These are phyloP conservation scores for Puccinia polysora DNA, from an alignment of 1,284 basidiomycete genomes.

Conservation along the genomic window DNA sequence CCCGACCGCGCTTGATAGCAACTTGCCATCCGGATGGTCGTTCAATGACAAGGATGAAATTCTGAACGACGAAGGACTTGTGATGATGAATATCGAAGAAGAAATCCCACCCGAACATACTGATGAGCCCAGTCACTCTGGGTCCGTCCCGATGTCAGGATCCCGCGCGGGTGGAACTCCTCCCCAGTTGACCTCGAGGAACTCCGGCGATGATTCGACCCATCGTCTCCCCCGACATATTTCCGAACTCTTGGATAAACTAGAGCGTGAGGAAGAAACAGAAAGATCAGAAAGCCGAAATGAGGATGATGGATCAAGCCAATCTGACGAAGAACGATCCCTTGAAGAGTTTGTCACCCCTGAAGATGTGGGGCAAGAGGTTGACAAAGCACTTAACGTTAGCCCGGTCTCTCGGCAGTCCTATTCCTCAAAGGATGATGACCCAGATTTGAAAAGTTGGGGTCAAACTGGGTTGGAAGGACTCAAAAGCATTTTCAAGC, in stretches of 20 bases:
- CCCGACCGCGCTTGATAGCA: neutral
- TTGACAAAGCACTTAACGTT: slow-evolving; percentile 6
- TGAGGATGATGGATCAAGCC: neutral
- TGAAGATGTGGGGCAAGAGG: slow-evolving; percentile 2
- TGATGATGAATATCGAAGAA: slow-evolving; percentile 33
- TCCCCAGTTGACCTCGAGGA: neutral
- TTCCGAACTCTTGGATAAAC: slow-evolving; percentile 13
- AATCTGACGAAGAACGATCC: neutral
- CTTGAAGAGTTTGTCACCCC: neutral
- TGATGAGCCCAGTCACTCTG: neutral
- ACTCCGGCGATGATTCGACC: neutral
- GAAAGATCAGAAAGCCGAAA: neutral
- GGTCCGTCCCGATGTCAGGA: neutral
- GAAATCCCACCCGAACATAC: neutral
- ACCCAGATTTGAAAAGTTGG: slow-evolving; percentile 21
- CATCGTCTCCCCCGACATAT: slow-evolving; percentile 14
- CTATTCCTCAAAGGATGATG: neutral
- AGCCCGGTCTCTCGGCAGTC: neutral
- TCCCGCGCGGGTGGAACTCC: slow-evolving; percentile 2
- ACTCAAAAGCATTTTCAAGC: slow-evolving; percentile 19
- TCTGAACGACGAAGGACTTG: slow-evolving; percentile 35
- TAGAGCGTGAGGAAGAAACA: slow-evolving; percentile 36
- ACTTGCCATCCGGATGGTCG: slow-evolving; percentile 25
- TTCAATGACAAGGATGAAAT: slow-evolving; percentile 36
- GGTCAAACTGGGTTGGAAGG: slow-evolving; percentile 28